Base-by-base conservation (phyloP, 1,139 yeast genomes). In the Eremothecium coryli region DNA sequence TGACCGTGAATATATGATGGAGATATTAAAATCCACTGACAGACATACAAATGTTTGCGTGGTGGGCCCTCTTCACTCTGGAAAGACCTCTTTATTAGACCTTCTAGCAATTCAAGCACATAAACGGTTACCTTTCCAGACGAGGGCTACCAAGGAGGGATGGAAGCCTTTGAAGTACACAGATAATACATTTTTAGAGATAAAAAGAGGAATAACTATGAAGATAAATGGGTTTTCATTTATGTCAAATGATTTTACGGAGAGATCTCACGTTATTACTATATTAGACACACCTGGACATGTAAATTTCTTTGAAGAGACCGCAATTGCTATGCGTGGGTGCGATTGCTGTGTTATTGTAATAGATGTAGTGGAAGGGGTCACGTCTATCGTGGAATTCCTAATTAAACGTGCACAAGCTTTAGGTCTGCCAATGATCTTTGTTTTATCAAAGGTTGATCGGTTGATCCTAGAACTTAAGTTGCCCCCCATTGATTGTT, bases 231-330 rank as follows among this genome's bases (percentile, higher is more conserved):
- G 85, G 0, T 66, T 82, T 43, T 65, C 93, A 0, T 46, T 85
- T 12, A 55, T 88, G 8, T 54, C 80, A n/a, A 71, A 70, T 0
- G 75, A 74, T 48, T 43, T 71, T 18, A 64, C 62, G 14, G 76
- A 70, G 1, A 73, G 68, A 43, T 77, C 94, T 0, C 61, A 62
- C 24, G 70, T 73, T 1, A 49, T 79, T 18, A 84, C 81, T 48
- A 46, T 86, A 3, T 44, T 85, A 1, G 98, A 93, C 49, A 68
- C 95, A 0, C 99, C 99, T 0, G 99, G 99, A 0, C 97, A 90
- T 58, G 70, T 73, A 1, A 79, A 85, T 49, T 90, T 90, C 52
- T 59, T 68, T 21, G 95, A 84, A 50, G 97, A 90, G 48, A 62
- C 74, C 3, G 66, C 73, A 0, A 68, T 74, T 1, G 71, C 81